Evolutionary conservation across 2,329 filamentous ascomycete genomes (phyloP), one percentile per base, ranked within the genome.

Genomic region (Colletotrichum agaves): DNA sequence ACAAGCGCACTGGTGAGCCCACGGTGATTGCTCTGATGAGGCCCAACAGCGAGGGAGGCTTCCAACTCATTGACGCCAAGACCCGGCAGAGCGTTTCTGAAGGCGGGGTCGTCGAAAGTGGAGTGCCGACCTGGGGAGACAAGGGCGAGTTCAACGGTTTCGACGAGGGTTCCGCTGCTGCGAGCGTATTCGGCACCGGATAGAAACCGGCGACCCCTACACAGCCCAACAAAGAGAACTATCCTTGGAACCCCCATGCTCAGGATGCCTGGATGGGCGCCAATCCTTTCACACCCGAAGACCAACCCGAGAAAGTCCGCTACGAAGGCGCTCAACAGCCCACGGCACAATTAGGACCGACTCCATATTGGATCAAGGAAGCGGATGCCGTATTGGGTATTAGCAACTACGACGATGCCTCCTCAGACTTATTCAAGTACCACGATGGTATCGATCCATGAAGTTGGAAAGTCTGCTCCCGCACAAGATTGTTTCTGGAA

Each of bases 121-220:
- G 63, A 4, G 13, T 12, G 23, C 39, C 59, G 7, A 21, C 27
- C 33, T 63, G 50, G 50, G 63, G 63, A 6, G 49, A 6, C 5
- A 63, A 52, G 27, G 63, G 63, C 13, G 63, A 67, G 37, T 67
- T 67, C 27, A n/a, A 21, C 8, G 59, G 63, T n/a, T 63, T 67
- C 17, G 21, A 13, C 11, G 60, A 46, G 11, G 61, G 53, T 13
- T 31, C 12, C 12, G 27, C 50, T 3, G 59, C 63, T 37, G 27
- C 63, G 6, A 43, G 37, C 41, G n/a, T 67, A 4, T 31, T 27
- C 13, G 60, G 63, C 35, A 19, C 63, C 43, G 61, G 35, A 31
- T 67, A 58, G 63, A 63, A 39, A n/a, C 37, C 61, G 60, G 35
- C n/a, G 13, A 58, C 44, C 37, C 50, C 35, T 10, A n/a, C 7